Conservation (phyloP, 202 grass and related monocot species). For the Saccharum hybrid region DNA sequence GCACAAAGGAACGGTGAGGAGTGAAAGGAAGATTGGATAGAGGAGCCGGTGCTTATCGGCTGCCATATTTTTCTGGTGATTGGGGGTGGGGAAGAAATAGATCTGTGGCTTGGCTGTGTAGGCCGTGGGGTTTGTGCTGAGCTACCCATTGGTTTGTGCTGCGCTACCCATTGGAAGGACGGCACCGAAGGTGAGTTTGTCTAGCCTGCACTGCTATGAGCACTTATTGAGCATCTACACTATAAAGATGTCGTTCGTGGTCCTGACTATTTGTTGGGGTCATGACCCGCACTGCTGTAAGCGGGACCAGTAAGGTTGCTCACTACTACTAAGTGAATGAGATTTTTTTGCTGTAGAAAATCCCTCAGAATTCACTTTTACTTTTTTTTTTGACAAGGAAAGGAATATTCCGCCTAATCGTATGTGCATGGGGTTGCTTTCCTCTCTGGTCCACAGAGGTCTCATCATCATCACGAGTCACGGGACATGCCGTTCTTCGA, state of each 20-base stretch:
- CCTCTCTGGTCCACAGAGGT: background rate
- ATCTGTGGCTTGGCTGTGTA: background rate
- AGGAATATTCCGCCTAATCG: background rate
- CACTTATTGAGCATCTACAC: background rate
- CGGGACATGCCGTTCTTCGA: background rate
- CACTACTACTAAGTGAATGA: background rate
- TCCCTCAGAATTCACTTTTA: background rate
- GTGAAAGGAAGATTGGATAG: conserved; percentile 19
- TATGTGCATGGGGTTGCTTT: conserved; percentile 10
- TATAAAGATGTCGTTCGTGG: background rate
- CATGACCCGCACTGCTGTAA: background rate
- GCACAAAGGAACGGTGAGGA: conserved; percentile 33
- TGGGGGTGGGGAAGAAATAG: background rate
- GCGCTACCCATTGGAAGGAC: background rate
- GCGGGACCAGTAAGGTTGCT: background rate
- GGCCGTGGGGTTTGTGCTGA: too few species aligned
- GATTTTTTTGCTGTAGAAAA: background rate
- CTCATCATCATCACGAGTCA: background rate
- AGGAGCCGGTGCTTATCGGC: conserved; percentile 6
- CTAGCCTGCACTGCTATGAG: background rate
- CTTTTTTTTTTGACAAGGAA: background rate
- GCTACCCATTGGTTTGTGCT: too few species aligned
- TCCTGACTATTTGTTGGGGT: background rate
- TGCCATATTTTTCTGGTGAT: conserved; percentile 31
- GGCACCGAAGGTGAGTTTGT: background rate